A percentile compares a stretch with the other conserved stretches of the same genome.
Conservation (phyloP, 2,329 filamentous ascomycete species). For the Diplodia sapinea region DNA sequence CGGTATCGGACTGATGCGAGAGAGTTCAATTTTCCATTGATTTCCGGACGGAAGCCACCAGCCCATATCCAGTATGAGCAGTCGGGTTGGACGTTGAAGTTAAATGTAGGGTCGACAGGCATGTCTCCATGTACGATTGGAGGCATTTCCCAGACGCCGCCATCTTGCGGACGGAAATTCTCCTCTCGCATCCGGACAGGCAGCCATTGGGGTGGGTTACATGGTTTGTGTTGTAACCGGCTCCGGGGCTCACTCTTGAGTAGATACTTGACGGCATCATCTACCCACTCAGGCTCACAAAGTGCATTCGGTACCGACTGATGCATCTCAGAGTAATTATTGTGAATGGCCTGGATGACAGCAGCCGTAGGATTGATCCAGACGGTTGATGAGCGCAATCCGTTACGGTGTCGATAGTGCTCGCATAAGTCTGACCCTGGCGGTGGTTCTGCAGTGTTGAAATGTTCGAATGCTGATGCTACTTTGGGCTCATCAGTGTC, state of each 20-base stretch:
- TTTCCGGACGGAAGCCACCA: constrained; percentile 1
- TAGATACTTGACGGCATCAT: constrained; percentile 11
- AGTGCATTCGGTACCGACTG: not conserved
- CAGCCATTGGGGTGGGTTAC: not conserved
- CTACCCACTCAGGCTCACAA: constrained; percentile 5
- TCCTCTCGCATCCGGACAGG: constrained; percentile 10
- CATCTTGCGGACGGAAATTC: constrained; percentile 3
- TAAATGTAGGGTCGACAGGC: not conserved
- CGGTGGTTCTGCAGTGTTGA: not conserved
- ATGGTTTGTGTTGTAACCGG: not conserved
- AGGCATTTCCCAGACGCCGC: constrained; percentile 8
- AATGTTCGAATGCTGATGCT: not conserved
- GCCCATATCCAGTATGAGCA: constrained; percentile 13
- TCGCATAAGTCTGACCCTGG: not conserved
- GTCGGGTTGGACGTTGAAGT: constrained; percentile 1
- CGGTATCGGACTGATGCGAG: constrained; percentile 6
- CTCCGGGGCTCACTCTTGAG: constrained; percentile 7
- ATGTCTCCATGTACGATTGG: not conserved
- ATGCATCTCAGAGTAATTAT: constrained; percentile 9
- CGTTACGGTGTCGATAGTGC: not conserved
- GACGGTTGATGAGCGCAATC: not conserved
- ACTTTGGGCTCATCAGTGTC: not conserved
- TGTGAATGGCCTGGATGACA: not conserved
- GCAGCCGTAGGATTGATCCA: not conserved
- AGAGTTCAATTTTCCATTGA: not conserved